phyloP scores from a whole-genome alignment of 257 asterid species.

The Cynanchum wilfordii region DNA sequence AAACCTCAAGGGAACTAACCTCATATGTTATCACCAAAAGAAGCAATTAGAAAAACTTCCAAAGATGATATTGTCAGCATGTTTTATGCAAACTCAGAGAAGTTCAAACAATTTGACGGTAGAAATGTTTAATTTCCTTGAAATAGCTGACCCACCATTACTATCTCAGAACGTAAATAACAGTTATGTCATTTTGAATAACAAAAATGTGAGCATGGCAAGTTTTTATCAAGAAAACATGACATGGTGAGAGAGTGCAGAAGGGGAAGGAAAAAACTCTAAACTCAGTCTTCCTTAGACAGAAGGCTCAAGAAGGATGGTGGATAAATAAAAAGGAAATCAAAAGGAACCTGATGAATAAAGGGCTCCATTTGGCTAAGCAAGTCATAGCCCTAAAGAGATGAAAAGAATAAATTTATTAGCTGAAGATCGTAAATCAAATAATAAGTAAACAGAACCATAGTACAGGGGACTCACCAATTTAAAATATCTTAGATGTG shows the following conservation, averaged over 20 bases:
- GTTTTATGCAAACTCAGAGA: neutral
- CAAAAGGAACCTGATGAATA: conserved; percentile 69
- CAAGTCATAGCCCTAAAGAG: conserved; percentile 74
- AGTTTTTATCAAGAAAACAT: neutral
- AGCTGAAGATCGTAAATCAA: conserved; percentile 20
- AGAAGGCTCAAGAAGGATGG: conserved; percentile 1
- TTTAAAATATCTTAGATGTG: conserved; percentile 89
- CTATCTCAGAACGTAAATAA: neutral
- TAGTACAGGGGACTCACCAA: conserved; percentile 46
- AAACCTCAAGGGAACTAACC: neutral
- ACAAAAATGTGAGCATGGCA: neutral
- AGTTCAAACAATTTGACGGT: neutral
- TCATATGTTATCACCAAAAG: conserved; percentile 5
- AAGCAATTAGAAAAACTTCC: neutral
- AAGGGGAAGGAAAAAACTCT: neutral
- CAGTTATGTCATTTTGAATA: neutral
- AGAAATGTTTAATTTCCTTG: neutral
- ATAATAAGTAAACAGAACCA: conserved; percentile 10
- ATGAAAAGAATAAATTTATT: conserved; percentile 17
- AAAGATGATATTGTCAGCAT: neutral
- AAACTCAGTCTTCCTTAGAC: conserved; percentile 1
- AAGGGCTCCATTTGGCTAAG: conserved; percentile 90
- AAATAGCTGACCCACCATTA: neutral
- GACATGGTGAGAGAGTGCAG: neutral
- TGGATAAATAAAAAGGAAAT: neutral